Conservation (phyloP, 495 filamentous ascomycete genomes). For the Xylaria longipes region DNA sequence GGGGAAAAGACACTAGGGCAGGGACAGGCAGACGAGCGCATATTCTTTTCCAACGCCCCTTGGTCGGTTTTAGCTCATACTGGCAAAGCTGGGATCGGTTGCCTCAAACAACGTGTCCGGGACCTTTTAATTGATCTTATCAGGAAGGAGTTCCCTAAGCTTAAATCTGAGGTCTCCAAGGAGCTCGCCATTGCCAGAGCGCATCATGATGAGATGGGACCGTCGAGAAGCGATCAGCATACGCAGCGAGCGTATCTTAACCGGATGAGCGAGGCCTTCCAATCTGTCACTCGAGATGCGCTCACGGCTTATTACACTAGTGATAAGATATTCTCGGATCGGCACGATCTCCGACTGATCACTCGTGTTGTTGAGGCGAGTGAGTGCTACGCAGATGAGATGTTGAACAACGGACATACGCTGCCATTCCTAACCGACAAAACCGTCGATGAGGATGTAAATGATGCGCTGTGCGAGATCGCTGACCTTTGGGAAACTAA, state of each 20-base stretch:
- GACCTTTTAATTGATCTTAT: slow-evolving; percentile 54
- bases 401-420: slow-evolving; percentile 49
- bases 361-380: slow-evolving; percentile 53
- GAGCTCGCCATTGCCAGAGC: slow-evolving; percentile 44
- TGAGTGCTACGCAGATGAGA: slow-evolving; percentile 48
- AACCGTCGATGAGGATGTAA: slow-evolving; percentile 7
- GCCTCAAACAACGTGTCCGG: slow-evolving; percentile 53
- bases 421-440: slow-evolving; percentile 39
- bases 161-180: slow-evolving; percentile 53
- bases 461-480: neutral
- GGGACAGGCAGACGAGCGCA: slow-evolving; percentile 42
- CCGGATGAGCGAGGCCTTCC: slow-evolving; percentile 50
- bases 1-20: slow-evolving; percentile 32
- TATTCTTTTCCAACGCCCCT: slow-evolving; percentile 44
- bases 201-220: slow-evolving; percentile 51
- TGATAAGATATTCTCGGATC: slow-evolving; percentile 46
- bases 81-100: slow-evolving; percentile 57
- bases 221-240: slow-evolving; percentile 30
- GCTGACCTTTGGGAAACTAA: neutral
- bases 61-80: slow-evolving; percentile 53
- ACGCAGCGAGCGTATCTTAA: slow-evolving; percentile 44
- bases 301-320: slow-evolving; percentile 50
- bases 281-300: slow-evolving; percentile 42
- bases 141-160: slow-evolving; percentile 58
- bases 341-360: slow-evolving; percentile 46